Base-by-base conservation (phyloP, 495 filamentous ascomycete species). In the Penicillium argentinense region DNA sequence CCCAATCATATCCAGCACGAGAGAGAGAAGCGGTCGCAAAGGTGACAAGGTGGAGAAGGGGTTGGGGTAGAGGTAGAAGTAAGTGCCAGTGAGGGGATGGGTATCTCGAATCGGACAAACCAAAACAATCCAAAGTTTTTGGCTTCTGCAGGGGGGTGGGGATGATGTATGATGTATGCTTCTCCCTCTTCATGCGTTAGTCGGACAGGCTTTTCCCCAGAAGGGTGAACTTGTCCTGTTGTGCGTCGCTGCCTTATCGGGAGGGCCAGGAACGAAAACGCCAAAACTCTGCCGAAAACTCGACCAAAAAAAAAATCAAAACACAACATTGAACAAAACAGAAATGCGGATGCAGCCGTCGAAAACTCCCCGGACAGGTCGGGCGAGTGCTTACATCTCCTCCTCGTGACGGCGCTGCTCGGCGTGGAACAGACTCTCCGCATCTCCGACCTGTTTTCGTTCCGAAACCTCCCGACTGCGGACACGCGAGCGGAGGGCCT, bases 361-460 rank as follows among this genome's bases (percentile, higher is more conserved):
- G 23, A 8, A 13, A 14, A 34, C 6, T 34, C 6, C 6, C 12
- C 11, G 9, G 5, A 13, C 11, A 18, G 33, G n/a, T 18, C 21
- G 21, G 37, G 14, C 5, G 37, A 39, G 37, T 18, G 18, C 37
- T 45, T 39, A 59, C 42, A 50, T 50, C 36, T 56, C 49, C 37
- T 58, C 33, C 26, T 52, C 56, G 45, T 45, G 47, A 30, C 39
- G 54, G 44, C 54, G 55, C 32, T 51, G 54, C 46, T 71, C 61
- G 34, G 54, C 50, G 30, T 71, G 57, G 51, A 73, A 62, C 68
- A 76, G 83, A 76, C 59, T 81, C 76, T 72, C 88, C 33, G 82
- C 82, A 66, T 96, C 90, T 45, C 88, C 89, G 32, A 95, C 90
- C 71, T 95, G 90, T 68, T 86, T 85, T 39, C 90, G 76, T 64